A percentile compares a stretch with the other conserved stretches of the same genome.
Conservation (phyloP, 2,329 filamentous ascomycete genomes). For the Xylariaceae sp. region DNA sequence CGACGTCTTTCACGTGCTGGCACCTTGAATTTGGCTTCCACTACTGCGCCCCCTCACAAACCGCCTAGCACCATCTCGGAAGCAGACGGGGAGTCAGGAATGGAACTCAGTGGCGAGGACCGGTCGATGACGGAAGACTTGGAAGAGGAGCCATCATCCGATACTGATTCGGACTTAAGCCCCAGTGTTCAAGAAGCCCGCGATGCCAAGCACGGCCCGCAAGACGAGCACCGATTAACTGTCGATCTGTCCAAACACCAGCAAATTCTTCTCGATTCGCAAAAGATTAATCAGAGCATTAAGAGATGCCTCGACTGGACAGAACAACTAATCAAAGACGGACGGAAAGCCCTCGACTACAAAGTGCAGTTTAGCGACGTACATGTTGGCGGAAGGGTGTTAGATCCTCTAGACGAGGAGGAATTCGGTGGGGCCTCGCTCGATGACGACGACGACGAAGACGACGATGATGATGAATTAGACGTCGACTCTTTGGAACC, state of each 20-base stretch:
- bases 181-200: constrained; percentile 37
- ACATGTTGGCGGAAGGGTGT: constrained; percentile 72
- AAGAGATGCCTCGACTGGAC: constrained; percentile 86
- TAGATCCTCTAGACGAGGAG: constrained; percentile 56
- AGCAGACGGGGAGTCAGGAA: constrained; percentile 42
- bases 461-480: not conserved
- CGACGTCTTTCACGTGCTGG: constrained; percentile 80
- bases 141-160: constrained; percentile 49
- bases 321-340: constrained; percentile 84
- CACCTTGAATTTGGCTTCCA: constrained; percentile 57
- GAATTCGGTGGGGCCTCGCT: constrained; percentile 28
- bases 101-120: constrained; percentile 42
- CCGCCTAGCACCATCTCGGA: constrained; percentile 41
- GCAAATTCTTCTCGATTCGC: constrained; percentile 79
- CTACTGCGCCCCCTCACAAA: constrained; percentile 40
- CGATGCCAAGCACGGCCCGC: constrained; percentile 54
- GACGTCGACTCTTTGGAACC: constrained; percentile 17
- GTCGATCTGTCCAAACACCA: constrained; percentile 85
- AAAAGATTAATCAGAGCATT: constrained; percentile 92
- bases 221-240: constrained; percentile 77
- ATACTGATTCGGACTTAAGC: constrained; percentile 38
- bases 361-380: constrained; percentile 73
- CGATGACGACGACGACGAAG: constrained; percentile 23
- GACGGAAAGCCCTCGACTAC: constrained; percentile 80
- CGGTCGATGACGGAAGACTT: constrained; percentile 34